phyloP scores from a whole-genome alignment of 2,329 filamentous ascomycete genomes.

The Penicillium sp. region DNA sequence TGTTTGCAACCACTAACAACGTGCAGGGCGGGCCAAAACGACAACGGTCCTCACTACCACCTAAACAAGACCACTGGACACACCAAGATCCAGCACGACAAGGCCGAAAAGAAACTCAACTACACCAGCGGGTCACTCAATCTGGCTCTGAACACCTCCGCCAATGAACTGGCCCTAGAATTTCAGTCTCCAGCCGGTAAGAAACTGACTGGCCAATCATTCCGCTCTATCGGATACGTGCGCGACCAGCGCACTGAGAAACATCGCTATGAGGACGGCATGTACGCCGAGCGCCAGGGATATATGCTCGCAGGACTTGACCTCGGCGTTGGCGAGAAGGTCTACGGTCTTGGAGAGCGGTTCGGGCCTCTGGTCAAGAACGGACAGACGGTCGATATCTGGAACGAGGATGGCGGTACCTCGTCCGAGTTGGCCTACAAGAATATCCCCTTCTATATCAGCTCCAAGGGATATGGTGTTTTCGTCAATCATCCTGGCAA shows the following conservation, averaged over 20 bases:
- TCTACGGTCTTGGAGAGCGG: slow-evolving; percentile 73
- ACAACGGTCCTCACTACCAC: slow-evolving; percentile 40
- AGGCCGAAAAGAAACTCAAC: slow-evolving; percentile 25
- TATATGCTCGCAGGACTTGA: slow-evolving; percentile 44
- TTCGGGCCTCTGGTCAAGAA: slow-evolving; percentile 77
- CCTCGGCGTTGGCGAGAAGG: slow-evolving; percentile 57
- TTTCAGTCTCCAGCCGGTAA: slow-evolving; percentile 28
- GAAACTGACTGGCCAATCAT: slow-evolving; percentile 40
- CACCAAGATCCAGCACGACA: slow-evolving; percentile 29
- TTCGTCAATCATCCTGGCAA: slow-evolving; percentile 71
- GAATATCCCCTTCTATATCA: slow-evolving; percentile 45
- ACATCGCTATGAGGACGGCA: slow-evolving; percentile 35
- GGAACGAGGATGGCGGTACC: slow-evolving; percentile 56
- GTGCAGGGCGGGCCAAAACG: slow-evolving; percentile 35
- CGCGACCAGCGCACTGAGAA: slow-evolving; percentile 35
- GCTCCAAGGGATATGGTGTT: slow-evolving; percentile 70
- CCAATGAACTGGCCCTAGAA: slow-evolving; percentile 38
- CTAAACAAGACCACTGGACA: slow-evolving; percentile 31
- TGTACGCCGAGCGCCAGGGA: slow-evolving; percentile 40
- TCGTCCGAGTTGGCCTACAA: slow-evolving; percentile 44
- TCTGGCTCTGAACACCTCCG: slow-evolving; percentile 34
- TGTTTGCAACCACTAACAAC: not conserved
- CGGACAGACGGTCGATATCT: slow-evolving; percentile 67
- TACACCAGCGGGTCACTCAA: slow-evolving; percentile 37
- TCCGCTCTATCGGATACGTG: slow-evolving; percentile 43